Base-by-base conservation (phyloP, 1,139 yeast species). In the Yarrowia galli region DNA sequence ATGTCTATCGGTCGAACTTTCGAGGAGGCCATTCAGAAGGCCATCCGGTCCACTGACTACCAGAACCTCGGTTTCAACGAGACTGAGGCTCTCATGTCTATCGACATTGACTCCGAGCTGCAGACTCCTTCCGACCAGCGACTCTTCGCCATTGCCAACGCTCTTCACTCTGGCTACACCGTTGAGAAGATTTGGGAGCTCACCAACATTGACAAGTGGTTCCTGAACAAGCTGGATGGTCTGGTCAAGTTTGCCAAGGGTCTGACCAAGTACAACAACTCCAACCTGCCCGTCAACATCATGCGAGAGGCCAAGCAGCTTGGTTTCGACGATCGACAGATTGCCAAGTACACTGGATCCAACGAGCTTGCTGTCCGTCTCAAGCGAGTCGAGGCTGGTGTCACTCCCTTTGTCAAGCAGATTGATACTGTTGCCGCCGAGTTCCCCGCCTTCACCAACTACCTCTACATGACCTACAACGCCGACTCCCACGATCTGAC, bases 381-480 rank as follows among this genome's bases (percentile, higher is more conserved):
- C 79, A 82, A 90, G 75, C 89, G 99, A 83, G 88, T 90, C 77
- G 97, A 92, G 76, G 87, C 87, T 69, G 97, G 97, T 70, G 88
- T 95, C 72, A 81, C 88, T 72, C 99, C 99, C 75, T 92, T 91
- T 78, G 98, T 93, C 73, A 95, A 95, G 81, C 97, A 93, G 82
- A 95, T 95, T 75, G 99, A 95, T 83, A 95, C 99, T 45, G 97
- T 95, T 74, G 99, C 99, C 68, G 99, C 99, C 68, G 99, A 95
- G 80, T 95, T 95, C 88, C 99, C 99, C 68, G 98, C 98, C 66
- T 87, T 81, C 82, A 95, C 99, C 77, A 95, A 95, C 83, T 95
- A 95, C 81, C 85, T 95, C 79, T 95, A 95, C 83, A 86, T 92
- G 79, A 95, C 99, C 58, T 95, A 95, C 83, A 95, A 92, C 78